Base-by-base conservation (phyloP, 2,329 filamentous ascomycete species). In the Didymella pomorum region DNA sequence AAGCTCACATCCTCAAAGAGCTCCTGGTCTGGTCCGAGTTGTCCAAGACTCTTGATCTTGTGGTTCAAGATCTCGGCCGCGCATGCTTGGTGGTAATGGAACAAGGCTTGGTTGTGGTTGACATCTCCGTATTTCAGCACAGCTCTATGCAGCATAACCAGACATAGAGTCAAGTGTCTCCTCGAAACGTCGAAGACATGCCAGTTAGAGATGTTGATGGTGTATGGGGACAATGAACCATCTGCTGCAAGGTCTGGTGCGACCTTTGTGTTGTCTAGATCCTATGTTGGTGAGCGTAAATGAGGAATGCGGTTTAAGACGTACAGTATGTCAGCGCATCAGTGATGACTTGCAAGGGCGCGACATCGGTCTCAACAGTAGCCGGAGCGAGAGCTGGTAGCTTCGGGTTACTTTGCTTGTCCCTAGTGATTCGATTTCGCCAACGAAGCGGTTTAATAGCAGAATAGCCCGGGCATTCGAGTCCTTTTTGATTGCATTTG, bases 291-390 rank as follows among this genome's bases (percentile, higher is more conserved):
- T 16, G 11, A 25, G 6, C 7, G 10, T 4, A 7, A 8, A n/a
- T 5, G 18, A 9, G 4, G 20, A 18, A 11, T 5, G 4, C 18
- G 9, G 25, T 26, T 2, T 33, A 11, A 16, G 33, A 31, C 52
- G 21, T 28, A 55, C 37, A 55, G 26, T 55, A 55, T 10, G 28
- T 49, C n/a, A 55, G 25, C 8, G 52, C 52, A 6, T 55, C 52
- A 14, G 28, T 11, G 16, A 55, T 29, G 9, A 55, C 45, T 14
- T 44, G 18, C 7, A 28, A 35, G 23, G 52, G 52, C 16, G 52
- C 52, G 7, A 55, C 21, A 37, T 55, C 45, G 11, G 25, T 23
- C 10, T 21, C 8, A 4, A 20, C 21, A 5, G 23, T 28, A 21
- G 23, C 11, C 12, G 18, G 10, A 26, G 1, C 11, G 16, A 4